Evolutionary conservation across 805 yeast genomes (phyloP), one percentile per base, ranked within the genome.

Genomic region (Ascoidea rubescens): DNA sequence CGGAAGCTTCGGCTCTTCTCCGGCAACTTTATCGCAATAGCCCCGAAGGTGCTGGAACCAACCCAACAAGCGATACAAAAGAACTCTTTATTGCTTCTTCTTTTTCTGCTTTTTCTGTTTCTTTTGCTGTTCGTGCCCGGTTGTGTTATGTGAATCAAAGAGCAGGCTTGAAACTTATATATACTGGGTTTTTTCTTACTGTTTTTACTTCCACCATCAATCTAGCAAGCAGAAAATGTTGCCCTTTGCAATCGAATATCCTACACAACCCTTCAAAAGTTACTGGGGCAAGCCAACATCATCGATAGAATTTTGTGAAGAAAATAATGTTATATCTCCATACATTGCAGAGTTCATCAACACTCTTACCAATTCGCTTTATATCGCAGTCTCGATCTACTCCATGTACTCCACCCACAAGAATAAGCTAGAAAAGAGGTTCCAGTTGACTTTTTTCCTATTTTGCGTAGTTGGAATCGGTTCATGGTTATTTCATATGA

Each of bases 271-370:
- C 4, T 51, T 48, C 47, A 21, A 50, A 10, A 49, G 51, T 31
- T 55, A 48, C 46, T 87, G 96, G 96, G 93, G 93, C 0, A 68
- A 71, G 5, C 85, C 86, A 2, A 89, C 98, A 0, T 78, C 96
- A 45, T 90, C 98, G n/a, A 93, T 93, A 45, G 99, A 91, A 63
- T 91, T 98, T 98, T 91, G 99, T 68, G 99, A 91, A 62, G 98
- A 93, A 66, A 91, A 91, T 69, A 91, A 91, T 64, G 91, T 89
- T 8, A 86, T 90, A 1, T 77, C 91, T 10, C 77, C 76, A 10
- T 93, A 86, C 61, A 74, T 93, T 51, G 97, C 98, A 4, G 99
- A 93, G 65, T 84, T 87, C 53, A 75, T 91, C 54, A 93, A 93
- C 63, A 87, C 97, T 2, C 60, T 80, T 31, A 88, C 99, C 47